Conservation (phyloP, 192 early-diverging fungal species). For the Gryganskiella cystojenkinii region DNA sequence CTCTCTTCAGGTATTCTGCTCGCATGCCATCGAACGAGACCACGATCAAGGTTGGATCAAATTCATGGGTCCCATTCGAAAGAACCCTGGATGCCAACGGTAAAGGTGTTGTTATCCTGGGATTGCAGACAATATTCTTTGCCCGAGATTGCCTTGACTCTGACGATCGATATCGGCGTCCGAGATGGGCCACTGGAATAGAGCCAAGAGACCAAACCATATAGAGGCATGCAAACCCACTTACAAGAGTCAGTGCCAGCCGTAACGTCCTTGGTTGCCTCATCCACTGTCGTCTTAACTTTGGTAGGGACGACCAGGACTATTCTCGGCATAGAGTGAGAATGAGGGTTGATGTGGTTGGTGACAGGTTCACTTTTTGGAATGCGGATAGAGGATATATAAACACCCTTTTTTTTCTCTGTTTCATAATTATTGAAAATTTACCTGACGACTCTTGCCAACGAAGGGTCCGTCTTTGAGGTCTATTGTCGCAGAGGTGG, state of each 20-base stretch:
- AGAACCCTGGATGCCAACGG: constrained; percentile 13
- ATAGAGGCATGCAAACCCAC: constrained; percentile 20
- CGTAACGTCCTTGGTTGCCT: constrained; percentile 14
- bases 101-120: constrained; percentile 6
- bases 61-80: constrained; percentile 76
- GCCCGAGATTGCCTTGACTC: constrained; percentile 6
- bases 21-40: constrained; percentile 91
- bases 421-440: neutral
- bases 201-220: constrained; percentile 5
- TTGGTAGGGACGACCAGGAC: constrained; percentile 38
- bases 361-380: too few species aligned
- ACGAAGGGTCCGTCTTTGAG: constrained; percentile 13
- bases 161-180: neutral
- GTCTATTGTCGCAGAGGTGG: neutral
- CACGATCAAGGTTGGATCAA: constrained; percentile 78
- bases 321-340: too few species aligned
- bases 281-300: constrained; percentile 2
- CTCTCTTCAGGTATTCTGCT: constrained; percentile 82
- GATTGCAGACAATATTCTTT: constrained; percentile 24
- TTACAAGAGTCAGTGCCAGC: neutral
- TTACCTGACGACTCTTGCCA: constrained; percentile 25
- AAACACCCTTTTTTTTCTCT: neutral
- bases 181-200: neutral
- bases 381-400: too few species aligned
- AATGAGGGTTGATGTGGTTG: too few species aligned